These are phyloP conservation scores for Pleurotus salmoneostramineus DNA, from an alignment of 768 basidiomycete genomes.

Conservation along the genomic window DNA sequence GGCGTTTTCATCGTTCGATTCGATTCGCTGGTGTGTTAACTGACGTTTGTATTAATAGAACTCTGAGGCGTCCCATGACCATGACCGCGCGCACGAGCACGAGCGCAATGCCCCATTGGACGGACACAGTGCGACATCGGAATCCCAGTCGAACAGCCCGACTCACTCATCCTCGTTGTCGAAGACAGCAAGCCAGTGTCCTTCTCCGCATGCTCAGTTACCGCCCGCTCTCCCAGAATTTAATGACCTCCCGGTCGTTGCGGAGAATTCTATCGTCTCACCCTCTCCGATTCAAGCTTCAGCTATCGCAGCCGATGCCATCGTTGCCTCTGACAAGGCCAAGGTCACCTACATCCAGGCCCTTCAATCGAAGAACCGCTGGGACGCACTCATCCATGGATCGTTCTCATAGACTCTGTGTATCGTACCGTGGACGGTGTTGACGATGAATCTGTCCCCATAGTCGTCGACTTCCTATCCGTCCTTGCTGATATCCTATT, in stretches of 20 bases:
- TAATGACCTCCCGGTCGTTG: neutral
- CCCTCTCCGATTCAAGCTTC: constrained; percentile 15
- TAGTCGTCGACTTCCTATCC: too few relatives aligned
- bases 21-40: neutral
- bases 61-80: neutral
- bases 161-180: constrained; percentile 1
- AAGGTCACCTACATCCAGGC: constrained; percentile 52
- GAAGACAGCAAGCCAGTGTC: constrained; percentile 2
- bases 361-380: constrained; percentile 57
- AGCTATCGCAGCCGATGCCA: constrained; percentile 6
- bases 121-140: neutral
- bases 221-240: neutral
- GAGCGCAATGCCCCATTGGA: neutral
- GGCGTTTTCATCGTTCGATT: neutral
- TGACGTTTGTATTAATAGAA: constrained; percentile 1
- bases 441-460: too few relatives aligned
- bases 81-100: too few relatives aligned
- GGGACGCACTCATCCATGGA: constrained; percentile 67
- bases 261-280: constrained; percentile 10
- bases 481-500: too few relatives aligned
- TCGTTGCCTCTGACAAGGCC: constrained; percentile 22
- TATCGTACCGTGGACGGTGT: too few relatives aligned
- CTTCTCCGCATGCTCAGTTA: neutral
- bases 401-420: constrained; percentile 42
- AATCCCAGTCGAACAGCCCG: neutral